Conservation (phyloP, 129 eudicot species). For the Chrysanthemum makinoi region DNA sequence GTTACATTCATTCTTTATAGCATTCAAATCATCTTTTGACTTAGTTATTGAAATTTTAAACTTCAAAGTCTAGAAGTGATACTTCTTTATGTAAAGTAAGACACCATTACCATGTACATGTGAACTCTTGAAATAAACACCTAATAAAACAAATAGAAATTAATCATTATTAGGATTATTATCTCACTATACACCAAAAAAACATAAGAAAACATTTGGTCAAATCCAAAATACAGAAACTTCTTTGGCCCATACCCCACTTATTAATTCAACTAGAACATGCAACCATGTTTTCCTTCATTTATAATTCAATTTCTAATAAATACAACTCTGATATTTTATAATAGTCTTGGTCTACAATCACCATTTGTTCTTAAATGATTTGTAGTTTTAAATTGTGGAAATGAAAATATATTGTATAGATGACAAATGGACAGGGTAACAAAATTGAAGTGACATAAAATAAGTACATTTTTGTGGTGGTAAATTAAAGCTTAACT, state of each 20-base stretch:
- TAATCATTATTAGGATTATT: neutral
- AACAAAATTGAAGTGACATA: too few relatives aligned
- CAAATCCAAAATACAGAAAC: slow-evolving; percentile 27
- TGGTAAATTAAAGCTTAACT: too few relatives aligned
- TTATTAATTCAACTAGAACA: slow-evolving; percentile 23
- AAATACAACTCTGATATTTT: slow-evolving; percentile 9
- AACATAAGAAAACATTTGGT: neutral
- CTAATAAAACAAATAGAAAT: slow-evolving; percentile 4
- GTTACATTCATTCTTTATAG: neutral
- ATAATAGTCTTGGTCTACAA: neutral
- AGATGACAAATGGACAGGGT: too few relatives aligned
- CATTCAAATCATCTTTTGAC: neutral
- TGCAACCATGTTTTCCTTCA: slow-evolving; percentile 25
- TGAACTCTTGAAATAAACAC: slow-evolving; percentile 9
- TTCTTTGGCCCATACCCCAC: slow-evolving; percentile 22
- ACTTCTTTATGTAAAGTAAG: neutral
- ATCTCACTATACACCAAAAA: slow-evolving; percentile 11
- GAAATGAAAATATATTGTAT: too few relatives aligned
- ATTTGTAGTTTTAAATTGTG: neutral
- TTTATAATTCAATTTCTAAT: neutral
- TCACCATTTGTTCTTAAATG: neutral
- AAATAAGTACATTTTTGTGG: too few relatives aligned
- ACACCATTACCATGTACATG: slow-evolving; percentile 12
- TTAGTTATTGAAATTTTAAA: neutral
- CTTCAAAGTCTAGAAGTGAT: neutral